Base-by-base conservation (phyloP, 805 yeast genomes). In the Ascoidea rubescens region DNA sequence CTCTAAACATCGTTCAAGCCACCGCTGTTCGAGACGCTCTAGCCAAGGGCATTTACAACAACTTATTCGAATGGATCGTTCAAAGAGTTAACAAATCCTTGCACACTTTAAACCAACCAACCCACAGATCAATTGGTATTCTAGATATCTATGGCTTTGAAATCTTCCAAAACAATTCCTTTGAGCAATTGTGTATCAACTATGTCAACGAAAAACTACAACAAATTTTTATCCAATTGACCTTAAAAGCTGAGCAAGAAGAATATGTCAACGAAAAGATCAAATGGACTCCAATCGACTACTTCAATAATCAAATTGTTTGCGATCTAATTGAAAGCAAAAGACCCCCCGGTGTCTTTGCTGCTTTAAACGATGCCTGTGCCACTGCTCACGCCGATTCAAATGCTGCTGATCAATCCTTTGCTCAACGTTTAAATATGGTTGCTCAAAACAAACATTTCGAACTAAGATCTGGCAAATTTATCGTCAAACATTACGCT, bases 371-470 rank as follows among this genome's bases (percentile, higher is more conserved):
- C 67, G 99, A 93, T 71, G 91, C 98, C 0, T 84, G 89, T 62
- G 97, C 96, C 44, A 93, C 98, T 31, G 99, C 99, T 0, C 99
- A 93, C 65, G 99, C 99, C 4, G 98, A 93, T 64, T 84, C 96
- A 0, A 75, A 72, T 51, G 99, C 98, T 17, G 98, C 98, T 1
- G 99, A 93, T 67, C 96, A 89, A 69, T 87, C 95, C 0, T 93
- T 93, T 67, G 85, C 93, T 16, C 96, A 88, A 72, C 78, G 97
- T 68, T 74, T 93, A 61, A 86, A 88, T 59, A 75, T 87, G 80
- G 86, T 93, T 54, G 72, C 89, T 5, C 67, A 77, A 28, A 90
- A 89, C 66, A 84, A 87, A 30, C 95, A 93, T 66, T 89, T 93
- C 64, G 96, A 90, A 61, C 77, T 86, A 60, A 81, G 99, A 63